Base-by-base conservation (phyloP, 2,329 filamentous ascomycete genomes). In the Hymenoscyphus albidus region DNA sequence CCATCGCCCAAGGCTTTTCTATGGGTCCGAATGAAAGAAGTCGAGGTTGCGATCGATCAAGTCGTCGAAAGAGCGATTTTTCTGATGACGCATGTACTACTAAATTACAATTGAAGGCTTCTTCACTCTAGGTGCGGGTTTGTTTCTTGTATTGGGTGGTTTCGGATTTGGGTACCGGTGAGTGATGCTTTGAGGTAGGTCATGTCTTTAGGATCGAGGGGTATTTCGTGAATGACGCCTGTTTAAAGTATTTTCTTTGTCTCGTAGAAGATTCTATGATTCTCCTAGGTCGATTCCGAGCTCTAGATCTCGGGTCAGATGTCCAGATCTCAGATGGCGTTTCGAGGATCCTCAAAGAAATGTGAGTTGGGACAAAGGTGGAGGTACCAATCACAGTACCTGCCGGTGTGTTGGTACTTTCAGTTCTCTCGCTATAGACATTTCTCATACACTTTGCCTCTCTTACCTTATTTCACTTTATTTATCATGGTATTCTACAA, bases 1-100 rank as follows among this genome's bases (percentile, higher is more conserved):
- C 61, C 35, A 59, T 69, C 64, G 62, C 63, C 35, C 48, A 35
- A 48, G 62, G 44, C 62, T 64, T 62, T 60, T 56, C 14, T 35
- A 32, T 14, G 40, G 59, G 59, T 54, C 31, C 22, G 14, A 48
- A 48, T 35, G 44, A 51, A 51, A 9, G 44, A 51, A 51, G 18
- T 18, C 44, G n/a, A 51, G 44, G 44, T 18, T 18, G 44, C 44
- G 44, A 51, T 22, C 32, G 10, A 48, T 5, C 16, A 42, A 48
- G 16, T 18, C 42, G 42, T 48, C 16, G 16, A 22, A 22, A 22
- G 42, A 48, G 42, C 16, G 42, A 14, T 18, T 48, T 18, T 35
- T 35, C 32, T 5, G 32, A 35, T 51, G 44, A 18, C 6, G 22
- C 6, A 51, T 51, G 44, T 51, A 51, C 44, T 51, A 22, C 9